Percentiles rank a stretch among this genome's conserved stretches.
Evolutionary conservation across 2,329 filamentous ascomycete species (phyloP).

Genomic region (Cordyceps tenuipes): DNA sequence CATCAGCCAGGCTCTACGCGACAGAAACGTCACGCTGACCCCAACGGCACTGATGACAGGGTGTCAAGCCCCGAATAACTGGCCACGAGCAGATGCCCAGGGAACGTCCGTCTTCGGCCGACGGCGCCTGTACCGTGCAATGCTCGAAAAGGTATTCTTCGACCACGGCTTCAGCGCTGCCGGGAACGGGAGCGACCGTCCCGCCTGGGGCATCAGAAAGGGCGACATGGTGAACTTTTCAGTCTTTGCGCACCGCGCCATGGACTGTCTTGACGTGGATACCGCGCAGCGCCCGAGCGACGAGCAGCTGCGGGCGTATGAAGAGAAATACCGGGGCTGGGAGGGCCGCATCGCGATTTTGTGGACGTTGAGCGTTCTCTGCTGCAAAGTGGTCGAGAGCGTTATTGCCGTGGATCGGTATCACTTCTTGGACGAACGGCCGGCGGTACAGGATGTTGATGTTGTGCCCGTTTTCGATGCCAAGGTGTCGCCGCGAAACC

Average conservation of each 20-base stretch:
- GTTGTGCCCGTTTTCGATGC: slow-evolving; percentile 22
- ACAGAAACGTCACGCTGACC: slow-evolving; percentile 18
- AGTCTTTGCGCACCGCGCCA: slow-evolving; percentile 20
- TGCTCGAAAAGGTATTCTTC: slow-evolving; percentile 21
- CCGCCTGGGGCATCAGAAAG: slow-evolving; percentile 25
- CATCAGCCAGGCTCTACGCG: slow-evolving; percentile 27
- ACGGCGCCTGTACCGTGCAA: slow-evolving; percentile 20
- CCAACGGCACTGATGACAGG: slow-evolving; percentile 26
- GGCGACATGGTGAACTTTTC: slow-evolving; percentile 20
- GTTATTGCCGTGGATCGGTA: slow-evolving; percentile 25
- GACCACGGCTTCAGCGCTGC: slow-evolving; percentile 19
- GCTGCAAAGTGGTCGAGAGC: slow-evolving; percentile 26
- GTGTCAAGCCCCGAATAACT: slow-evolving; percentile 27
- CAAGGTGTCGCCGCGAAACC: slow-evolving; percentile 20
- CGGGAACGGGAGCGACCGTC: slow-evolving; percentile 11
- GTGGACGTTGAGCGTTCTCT: slow-evolving; percentile 25
- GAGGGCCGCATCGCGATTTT: slow-evolving; percentile 23
- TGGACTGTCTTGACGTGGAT: slow-evolving; percentile 18
- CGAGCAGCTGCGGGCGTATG: slow-evolving; percentile 19
- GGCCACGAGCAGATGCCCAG: slow-evolving; percentile 16
- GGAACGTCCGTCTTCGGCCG: slow-evolving; percentile 17
- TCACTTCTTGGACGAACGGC: slow-evolving; percentile 20
- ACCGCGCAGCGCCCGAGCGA: slow-evolving; percentile 10
- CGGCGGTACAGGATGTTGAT: slow-evolving; percentile 16
- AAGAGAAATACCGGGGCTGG: slow-evolving; percentile 16